Evolutionary conservation across 2,329 filamentous ascomycete genomes (phyloP).

Genomic region (Sporothrix dimorphospora): DNA sequence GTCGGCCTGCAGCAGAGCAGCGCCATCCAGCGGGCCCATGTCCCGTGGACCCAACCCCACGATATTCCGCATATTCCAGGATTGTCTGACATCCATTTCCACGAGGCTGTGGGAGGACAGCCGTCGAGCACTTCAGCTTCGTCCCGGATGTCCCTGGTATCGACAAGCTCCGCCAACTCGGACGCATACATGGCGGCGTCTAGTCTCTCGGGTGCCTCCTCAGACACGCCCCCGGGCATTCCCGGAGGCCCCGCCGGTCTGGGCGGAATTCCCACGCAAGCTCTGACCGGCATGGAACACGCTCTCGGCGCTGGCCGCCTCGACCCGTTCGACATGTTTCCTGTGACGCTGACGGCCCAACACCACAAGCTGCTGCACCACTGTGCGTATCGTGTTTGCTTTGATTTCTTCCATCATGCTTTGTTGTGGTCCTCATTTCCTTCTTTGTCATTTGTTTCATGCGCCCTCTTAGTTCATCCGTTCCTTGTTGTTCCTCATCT

Average conservation of each 20-base stretch:
- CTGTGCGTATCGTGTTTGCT: constrained; percentile 36
- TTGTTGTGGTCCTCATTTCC: neutral
- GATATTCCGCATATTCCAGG: neutral
- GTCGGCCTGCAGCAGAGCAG: constrained; percentile 7
- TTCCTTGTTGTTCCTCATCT: neutral
- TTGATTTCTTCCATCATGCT: constrained; percentile 14
- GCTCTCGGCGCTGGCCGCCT: constrained; percentile 38
- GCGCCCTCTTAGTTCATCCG: too few relatives aligned
- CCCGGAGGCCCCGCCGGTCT: constrained; percentile 10
- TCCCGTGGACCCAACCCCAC: neutral
- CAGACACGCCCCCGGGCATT: constrained; percentile 1
- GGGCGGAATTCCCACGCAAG: constrained; percentile 33
- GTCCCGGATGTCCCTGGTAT: too few relatives aligned
- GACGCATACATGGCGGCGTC: neutral
- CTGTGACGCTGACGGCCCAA: constrained; percentile 40
- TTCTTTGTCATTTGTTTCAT: neutral
- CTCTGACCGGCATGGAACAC: constrained; percentile 38
- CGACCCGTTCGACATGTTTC: constrained; percentile 45
- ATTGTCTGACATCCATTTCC: neutral
- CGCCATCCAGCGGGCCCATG: neutral
- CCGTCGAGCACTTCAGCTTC: too few relatives aligned
- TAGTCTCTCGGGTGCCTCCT: neutral
- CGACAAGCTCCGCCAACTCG: neutral
- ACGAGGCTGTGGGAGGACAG: neutral
- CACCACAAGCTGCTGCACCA: constrained; percentile 45